Evolutionary conservation across 345 rosid species (phyloP).

Genomic region (Eucalyptus dawsonii): DNA sequence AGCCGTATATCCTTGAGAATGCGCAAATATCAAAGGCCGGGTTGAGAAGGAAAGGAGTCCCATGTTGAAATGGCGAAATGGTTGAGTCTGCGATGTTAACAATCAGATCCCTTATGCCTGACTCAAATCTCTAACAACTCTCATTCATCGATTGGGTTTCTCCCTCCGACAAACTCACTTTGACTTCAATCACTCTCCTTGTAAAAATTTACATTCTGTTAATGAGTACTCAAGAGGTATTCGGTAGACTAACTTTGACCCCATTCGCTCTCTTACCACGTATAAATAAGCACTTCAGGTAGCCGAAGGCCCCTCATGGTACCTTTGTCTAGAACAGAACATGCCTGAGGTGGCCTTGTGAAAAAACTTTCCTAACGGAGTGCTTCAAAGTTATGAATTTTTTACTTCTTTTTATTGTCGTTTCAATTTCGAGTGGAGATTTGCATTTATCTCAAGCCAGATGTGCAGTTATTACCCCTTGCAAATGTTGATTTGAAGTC

Average conservation of each 20-base stretch:
- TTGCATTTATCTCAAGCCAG: background rate
- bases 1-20: background rate
- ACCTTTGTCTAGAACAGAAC: background rate
- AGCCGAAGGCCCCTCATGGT: too few species aligned
- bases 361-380: background rate
- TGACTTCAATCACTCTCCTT: background rate
- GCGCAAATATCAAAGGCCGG: background rate
- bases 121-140: background rate
- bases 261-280: too few species aligned
- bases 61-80: background rate
- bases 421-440: background rate
- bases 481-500: background rate
- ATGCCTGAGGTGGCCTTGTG: background rate
- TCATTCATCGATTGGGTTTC: background rate
- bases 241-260: background rate
- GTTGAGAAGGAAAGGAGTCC: background rate
- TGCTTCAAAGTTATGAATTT: background rate
- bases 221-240: background rate
- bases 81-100: background rate
- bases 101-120: background rate
- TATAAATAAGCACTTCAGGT: too few species aligned
- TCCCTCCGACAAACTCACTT: accelerated
- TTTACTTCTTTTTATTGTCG: background rate
- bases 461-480: too few species aligned
- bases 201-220: background rate